Evolutionary conservation across 2,329 filamentous ascomycete genomes (phyloP).

Genomic region (Fusarium napiforme): DNA sequence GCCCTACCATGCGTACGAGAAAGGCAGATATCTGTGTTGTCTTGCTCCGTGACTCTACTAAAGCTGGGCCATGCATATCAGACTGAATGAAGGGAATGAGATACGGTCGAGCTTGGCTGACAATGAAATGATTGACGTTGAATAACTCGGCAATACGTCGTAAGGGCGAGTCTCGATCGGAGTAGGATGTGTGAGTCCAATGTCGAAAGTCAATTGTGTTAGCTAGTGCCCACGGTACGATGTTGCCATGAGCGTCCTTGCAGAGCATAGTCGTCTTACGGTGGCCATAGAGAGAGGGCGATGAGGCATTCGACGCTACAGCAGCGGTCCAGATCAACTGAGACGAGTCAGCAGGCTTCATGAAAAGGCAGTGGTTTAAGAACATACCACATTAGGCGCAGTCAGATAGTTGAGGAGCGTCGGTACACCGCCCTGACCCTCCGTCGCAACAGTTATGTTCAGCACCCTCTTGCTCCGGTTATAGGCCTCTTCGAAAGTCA

Average conservation of each 20-base stretch:
- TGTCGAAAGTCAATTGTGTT: slow-evolving; percentile 72
- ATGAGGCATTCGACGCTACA: slow-evolving; percentile 77
- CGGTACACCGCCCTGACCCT: slow-evolving; percentile 78
- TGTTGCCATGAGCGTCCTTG: slow-evolving; percentile 78
- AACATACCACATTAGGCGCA: slow-evolving; percentile 86
- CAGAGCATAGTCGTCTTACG: slow-evolving; percentile 75
- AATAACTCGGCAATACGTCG: slow-evolving; percentile 82
- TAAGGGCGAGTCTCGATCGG: slow-evolving; percentile 72
- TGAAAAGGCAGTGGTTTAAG: not conserved
- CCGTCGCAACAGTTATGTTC: slow-evolving; percentile 90
- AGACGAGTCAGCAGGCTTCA: slow-evolving; percentile 15
- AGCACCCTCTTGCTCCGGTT: slow-evolving; percentile 84
- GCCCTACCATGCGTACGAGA: slow-evolving; percentile 73
- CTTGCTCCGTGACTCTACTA: slow-evolving; percentile 67
- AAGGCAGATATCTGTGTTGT: slow-evolving; percentile 68
- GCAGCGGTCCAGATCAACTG: slow-evolving; percentile 84
- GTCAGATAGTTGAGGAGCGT: slow-evolving; percentile 92
- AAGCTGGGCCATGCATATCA: slow-evolving; percentile 80
- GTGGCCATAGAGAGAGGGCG: slow-evolving; percentile 72
- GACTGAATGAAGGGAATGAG: slow-evolving; percentile 85
- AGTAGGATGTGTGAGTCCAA: slow-evolving; percentile 73
- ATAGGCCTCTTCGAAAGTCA: slow-evolving; percentile 95
- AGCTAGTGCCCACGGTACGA: slow-evolving; percentile 77
- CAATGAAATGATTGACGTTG: slow-evolving; percentile 95
- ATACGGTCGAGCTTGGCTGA: slow-evolving; percentile 91